Percentiles rank a stretch among this genome's conserved stretches.
phyloP scores from a whole-genome alignment of 2,329 filamentous ascomycete species.

The Aspergillus clavatus region DNA sequence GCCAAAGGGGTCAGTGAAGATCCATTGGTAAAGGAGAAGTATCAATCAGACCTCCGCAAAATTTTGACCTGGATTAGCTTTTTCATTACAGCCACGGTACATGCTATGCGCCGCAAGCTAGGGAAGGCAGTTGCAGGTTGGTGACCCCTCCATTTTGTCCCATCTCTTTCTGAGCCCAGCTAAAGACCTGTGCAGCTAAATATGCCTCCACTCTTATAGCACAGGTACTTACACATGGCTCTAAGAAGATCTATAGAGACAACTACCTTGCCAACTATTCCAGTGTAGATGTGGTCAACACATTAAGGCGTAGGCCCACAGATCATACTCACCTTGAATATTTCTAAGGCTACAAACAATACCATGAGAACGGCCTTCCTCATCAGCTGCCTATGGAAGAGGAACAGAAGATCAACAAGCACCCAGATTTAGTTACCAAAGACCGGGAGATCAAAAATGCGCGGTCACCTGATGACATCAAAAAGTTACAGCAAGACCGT shows the following conservation, averaged over 20 bases:
- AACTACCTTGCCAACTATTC: constrained; percentile 7
- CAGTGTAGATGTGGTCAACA: constrained; percentile 4
- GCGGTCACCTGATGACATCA: neutral
- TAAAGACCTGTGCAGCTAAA: too few species aligned
- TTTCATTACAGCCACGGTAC: constrained; percentile 5
- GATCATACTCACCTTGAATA: constrained; percentile 11
- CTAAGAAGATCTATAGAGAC: too few species aligned
- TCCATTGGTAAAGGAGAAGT: constrained; percentile 4
- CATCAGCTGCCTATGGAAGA: constrained; percentile 5
- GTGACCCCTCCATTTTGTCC: too few species aligned
- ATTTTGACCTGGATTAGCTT: constrained; percentile 5
- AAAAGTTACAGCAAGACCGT: too few species aligned
- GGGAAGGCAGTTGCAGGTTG: too few species aligned
- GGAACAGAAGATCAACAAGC: constrained; percentile 5
- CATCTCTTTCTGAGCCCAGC: too few species aligned
- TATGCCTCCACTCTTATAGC: too few species aligned
- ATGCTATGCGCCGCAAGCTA: constrained; percentile 5
- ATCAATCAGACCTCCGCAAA: constrained; percentile 1
- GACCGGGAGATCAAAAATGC: constrained; percentile 5
- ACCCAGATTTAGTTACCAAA: constrained; percentile 6
- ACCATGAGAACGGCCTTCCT: constrained; percentile 5
- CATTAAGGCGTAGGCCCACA: neutral
- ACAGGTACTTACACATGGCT: too few species aligned
- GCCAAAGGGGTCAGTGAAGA: constrained; percentile 5
- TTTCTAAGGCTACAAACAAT: constrained; percentile 6